phyloP scores from a whole-genome alignment of 2,329 filamentous ascomycete species.

The Diaporthe vexans region DNA sequence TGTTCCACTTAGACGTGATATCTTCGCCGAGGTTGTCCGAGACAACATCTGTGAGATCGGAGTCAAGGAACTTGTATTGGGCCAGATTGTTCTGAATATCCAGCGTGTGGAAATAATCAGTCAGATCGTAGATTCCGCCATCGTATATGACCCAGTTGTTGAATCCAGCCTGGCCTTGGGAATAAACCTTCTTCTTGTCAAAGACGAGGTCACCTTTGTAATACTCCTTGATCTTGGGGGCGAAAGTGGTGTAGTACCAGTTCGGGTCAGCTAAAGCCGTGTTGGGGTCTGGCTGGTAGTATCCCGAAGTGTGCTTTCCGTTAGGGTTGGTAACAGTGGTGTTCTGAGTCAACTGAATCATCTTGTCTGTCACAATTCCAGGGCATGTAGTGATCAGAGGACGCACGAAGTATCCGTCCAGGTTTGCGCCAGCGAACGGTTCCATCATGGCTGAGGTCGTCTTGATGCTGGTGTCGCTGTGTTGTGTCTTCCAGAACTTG shows the following conservation, averaged over 20 bases:
- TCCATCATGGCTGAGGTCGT: constrained; percentile 77
- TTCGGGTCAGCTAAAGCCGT: constrained; percentile 72
- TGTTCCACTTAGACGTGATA: constrained; percentile 76
- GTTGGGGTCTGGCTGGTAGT: constrained; percentile 65
- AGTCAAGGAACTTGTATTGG: constrained; percentile 80
- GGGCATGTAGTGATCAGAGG: constrained; percentile 83
- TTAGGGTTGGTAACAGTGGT: constrained; percentile 67
- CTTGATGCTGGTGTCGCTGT: constrained; percentile 79
- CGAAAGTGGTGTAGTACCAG: constrained; percentile 85
- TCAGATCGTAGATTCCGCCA: constrained; percentile 86
- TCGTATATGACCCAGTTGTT: constrained; percentile 87
- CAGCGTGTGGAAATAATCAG: constrained; percentile 88
- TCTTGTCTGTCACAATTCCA: constrained; percentile 74
- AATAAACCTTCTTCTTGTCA: constrained; percentile 69
- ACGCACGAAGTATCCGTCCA: constrained; percentile 88
- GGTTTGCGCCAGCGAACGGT: constrained; percentile 80
- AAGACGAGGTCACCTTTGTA: constrained; percentile 90
- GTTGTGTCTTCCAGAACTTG: constrained; percentile 87
- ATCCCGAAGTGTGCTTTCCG: constrained; percentile 81
- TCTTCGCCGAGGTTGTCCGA: constrained; percentile 84
- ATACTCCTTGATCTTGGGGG: constrained; percentile 85
- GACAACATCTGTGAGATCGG: constrained; percentile 75
- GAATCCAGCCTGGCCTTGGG: constrained; percentile 75
- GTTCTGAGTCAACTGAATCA: constrained; percentile 73
- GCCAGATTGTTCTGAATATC: constrained; percentile 67